Evolutionary conservation across 2,329 filamentous ascomycete species (phyloP), one percentile per base, ranked within the genome.

Genomic region (Ambrosiella xylebori): DNA sequence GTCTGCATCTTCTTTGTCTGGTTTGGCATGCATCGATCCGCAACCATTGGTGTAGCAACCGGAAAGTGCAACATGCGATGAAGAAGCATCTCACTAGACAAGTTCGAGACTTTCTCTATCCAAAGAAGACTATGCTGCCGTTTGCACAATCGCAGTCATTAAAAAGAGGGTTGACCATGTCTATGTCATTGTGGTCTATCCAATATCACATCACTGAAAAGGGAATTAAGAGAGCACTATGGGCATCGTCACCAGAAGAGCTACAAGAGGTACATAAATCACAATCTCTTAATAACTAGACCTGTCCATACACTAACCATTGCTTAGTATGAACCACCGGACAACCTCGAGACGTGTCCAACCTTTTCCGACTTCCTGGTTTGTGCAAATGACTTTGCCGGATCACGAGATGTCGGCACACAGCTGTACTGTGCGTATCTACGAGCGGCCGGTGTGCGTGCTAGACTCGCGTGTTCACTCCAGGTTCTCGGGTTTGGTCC

Each of bases 361-460:
- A 85, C 88, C 36, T 82, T 78, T 60, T 71, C 75, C 0, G 88
- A 94, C 62, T 97, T 97, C 64, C 75, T 77, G 3, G 74, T 75
- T 41, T 83, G 86, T 37, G 88, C 90, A 0, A 76, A 73, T 61
- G 78, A 71, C 4, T 69, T 95, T 15, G 74, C 82, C 62, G 94
- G 91, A 0, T 97, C 91, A 7, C 81, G 90, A 62, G 93, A 98
- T 68, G 76, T 94, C 8, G 93, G 90, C 0, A 86, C 88, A 1
- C 90, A 97, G 67, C 69, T 98, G 0, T 95, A 94, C 65, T 97
- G 93, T 68, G 86, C 90, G 2, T 70, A 97, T 38, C 75, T 98
- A 3, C 82, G 93, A 15, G 80, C 82, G n/a, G 81, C 78, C n/a
- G 89, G 88, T 2, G 81, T 97, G 6, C 81, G 88, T 62, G 77